Evolutionary conservation across 345 rosid species (phyloP).

Genomic region (Cochlearia excelsa): DNA sequence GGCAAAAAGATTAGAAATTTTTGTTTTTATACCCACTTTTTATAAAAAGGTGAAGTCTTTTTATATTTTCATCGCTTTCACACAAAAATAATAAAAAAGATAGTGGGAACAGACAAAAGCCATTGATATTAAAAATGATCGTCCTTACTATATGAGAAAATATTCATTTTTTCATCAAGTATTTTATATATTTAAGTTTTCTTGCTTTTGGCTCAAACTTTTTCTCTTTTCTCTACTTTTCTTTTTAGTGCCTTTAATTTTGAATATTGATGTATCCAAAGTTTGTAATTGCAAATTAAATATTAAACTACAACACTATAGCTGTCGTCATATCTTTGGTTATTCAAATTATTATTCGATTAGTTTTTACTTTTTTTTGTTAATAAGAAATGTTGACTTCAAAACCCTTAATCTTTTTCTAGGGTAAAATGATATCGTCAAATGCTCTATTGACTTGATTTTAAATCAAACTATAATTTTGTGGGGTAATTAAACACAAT

Average conservation of each 20-base stretch:
- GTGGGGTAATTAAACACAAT: too few relatives aligned
- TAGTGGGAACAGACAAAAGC: slow-evolving; percentile 30
- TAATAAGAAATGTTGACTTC: too few relatives aligned
- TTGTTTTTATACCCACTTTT: slow-evolving; percentile 17
- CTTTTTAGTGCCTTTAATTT: slow-evolving; percentile 24
- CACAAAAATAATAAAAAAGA: slow-evolving; percentile 25
- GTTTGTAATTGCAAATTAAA: slow-evolving; percentile 17
- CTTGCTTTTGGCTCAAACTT: slow-evolving; percentile 32
- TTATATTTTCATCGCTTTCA: slow-evolving; percentile 18
- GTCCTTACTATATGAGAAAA: slow-evolving; percentile 21
- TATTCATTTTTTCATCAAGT: background rate
- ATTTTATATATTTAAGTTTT: slow-evolving; percentile 16
- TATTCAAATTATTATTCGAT: background rate
- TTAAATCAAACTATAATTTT: too few relatives aligned
- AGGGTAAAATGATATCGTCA: too few relatives aligned
- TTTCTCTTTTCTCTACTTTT: slow-evolving; percentile 26
- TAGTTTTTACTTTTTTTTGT: too few relatives aligned
- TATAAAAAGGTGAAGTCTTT: slow-evolving; percentile 5
- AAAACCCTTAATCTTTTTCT: too few relatives aligned
- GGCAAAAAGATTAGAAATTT: slow-evolving; percentile 16
- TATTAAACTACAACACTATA: slow-evolving; percentile 4
- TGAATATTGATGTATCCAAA: slow-evolving; percentile 24
- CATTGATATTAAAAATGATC: slow-evolving; percentile 20
- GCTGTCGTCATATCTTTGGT: slow-evolving; percentile 8
- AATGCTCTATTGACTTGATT: too few relatives aligned